Evolutionary conservation across 1,284 basidiomycete genomes (phyloP), one percentile per base, ranked within the genome.

Genomic region (Anthracocystis walkeri): DNA sequence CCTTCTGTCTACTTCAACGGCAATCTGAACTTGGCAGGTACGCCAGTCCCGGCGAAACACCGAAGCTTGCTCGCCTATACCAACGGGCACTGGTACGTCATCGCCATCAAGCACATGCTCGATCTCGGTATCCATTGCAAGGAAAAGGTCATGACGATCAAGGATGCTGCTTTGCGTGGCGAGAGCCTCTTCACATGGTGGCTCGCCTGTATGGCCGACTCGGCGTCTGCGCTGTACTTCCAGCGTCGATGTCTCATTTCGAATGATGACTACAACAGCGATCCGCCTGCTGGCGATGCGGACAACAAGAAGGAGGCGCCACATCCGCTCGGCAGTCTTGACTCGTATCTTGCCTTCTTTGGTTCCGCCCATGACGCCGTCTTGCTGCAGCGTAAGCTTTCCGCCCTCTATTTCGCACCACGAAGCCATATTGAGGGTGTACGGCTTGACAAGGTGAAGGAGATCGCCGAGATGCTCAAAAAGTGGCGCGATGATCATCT

Each of bases 401-500:
- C 92, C 14, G 88, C 90, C 51, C 89, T 91, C 61, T 87, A 95
- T 16, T 96, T 92, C 91, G 89, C 89, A 45, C 93, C 93, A 10
- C 87, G 88, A 4, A 91, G 90, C 10, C 90, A 91, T 70, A 87
- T 89, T 7, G 90, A 91, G 38, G 95, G 95, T 10, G 89, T 97
- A 59, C 89, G 91, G 11, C 87, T 91, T 48, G 89, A 91, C 0
- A 87, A 88, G 18, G 86, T 94, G 4, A 86, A 87, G 56, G 87
- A 86, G 4, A 89, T 93, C 77, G 89, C 90, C 21, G 86, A 87
- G 20, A 86, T 89, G n/a, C 88, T 93, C 29, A 87, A 88, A 58
- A 87, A 90, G 51, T 97, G 94, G 94, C 88, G 91, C 58, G 90
- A 91, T 27, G 87, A 90, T 41, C 91, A 92, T 81, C 89, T 96